phyloP scores from a whole-genome alignment of 352 stramenopile species.

The Thraustochytrium striatum region DNA sequence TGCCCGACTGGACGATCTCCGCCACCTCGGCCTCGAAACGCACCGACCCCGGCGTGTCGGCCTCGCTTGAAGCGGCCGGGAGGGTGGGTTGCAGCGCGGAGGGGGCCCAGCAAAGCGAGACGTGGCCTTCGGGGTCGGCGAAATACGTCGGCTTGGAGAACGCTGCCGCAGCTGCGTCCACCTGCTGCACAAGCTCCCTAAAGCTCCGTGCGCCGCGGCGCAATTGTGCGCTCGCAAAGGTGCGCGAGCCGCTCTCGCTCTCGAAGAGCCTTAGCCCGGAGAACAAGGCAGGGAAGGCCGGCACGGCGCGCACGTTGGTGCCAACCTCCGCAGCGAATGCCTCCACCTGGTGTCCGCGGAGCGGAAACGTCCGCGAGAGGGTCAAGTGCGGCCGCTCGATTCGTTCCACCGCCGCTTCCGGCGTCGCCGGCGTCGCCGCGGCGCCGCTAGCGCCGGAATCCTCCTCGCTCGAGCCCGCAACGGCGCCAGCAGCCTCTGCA shows the following conservation, averaged over 20 bases:
- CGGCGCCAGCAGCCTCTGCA: too few relatives aligned
- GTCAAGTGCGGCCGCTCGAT: too few relatives aligned
- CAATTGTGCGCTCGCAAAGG: neutral
- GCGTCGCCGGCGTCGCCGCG: too few relatives aligned
- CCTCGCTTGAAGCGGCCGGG: neutral
- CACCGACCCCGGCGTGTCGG: neutral
- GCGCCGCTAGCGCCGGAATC: too few relatives aligned
- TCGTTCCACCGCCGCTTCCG: too few relatives aligned
- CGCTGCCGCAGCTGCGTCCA: neutral
- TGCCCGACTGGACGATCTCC: neutral
- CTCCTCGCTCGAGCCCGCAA: too few relatives aligned
- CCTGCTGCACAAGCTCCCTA: neutral
- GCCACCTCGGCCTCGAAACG: neutral
- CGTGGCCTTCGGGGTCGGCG: neutral
- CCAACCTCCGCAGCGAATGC: neutral
- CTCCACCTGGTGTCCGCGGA: conserved; percentile 33
- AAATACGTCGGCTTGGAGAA: conserved; percentile 7
- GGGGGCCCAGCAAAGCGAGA: conserved; percentile 2
- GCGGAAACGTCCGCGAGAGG: conserved; percentile 20
- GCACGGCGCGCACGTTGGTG: neutral
- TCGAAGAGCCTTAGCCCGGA: neutral
- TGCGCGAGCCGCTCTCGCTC: conserved; percentile 35
- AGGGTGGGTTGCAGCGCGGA: neutral
- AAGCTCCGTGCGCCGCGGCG: neutral
- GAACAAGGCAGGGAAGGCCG: neutral